Evolutionary conservation across 2,329 filamentous ascomycete species (phyloP).

Genomic region (Gnomoniopsis smithogilvyi): DNA sequence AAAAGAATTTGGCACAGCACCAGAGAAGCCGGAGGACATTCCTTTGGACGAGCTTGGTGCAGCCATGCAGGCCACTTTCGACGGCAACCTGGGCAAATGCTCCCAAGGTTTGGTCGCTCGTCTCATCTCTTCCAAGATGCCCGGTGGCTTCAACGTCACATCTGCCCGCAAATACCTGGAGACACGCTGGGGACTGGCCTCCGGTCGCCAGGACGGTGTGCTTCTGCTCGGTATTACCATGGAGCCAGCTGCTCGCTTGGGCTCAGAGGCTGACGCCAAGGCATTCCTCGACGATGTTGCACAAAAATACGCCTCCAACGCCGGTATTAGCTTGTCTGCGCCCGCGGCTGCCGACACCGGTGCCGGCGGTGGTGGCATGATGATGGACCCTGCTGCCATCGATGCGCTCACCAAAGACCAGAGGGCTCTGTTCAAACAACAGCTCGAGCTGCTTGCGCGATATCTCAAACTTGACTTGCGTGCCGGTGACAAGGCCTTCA

Average conservation of each 20-base stretch:
- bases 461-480: constrained; percentile 97
- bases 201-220: constrained; percentile 87
- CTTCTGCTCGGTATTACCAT: constrained; percentile 86
- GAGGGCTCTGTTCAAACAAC: constrained; percentile 93
- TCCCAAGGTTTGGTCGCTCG: constrained; percentile 90
- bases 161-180: constrained; percentile 92
- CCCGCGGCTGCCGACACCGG: constrained; percentile 71
- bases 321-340: constrained; percentile 79
- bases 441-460: constrained; percentile 88
- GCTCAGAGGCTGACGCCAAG: constrained; percentile 88
- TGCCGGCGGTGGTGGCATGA: constrained; percentile 80
- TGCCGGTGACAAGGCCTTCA: constrained; percentile 90
- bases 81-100: constrained; percentile 96
- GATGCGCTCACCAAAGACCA: constrained; percentile 98
- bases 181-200: constrained; percentile 82
- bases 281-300: constrained; percentile 83
- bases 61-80: constrained; percentile 97
- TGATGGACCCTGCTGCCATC: constrained; percentile 98
- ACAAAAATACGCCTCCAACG: constrained; percentile 82
- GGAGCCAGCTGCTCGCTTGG: constrained; percentile 85
- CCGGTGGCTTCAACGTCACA: constrained; percentile 98
- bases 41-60: constrained; percentile 93
- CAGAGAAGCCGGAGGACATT: constrained; percentile 97
- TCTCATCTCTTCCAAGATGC: constrained; percentile 98
- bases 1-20: constrained; percentile 97